Evolutionary conservation across 1,284 basidiomycete genomes (phyloP).

Genomic region (Cutaneotrichosporon cyanovorans): DNA sequence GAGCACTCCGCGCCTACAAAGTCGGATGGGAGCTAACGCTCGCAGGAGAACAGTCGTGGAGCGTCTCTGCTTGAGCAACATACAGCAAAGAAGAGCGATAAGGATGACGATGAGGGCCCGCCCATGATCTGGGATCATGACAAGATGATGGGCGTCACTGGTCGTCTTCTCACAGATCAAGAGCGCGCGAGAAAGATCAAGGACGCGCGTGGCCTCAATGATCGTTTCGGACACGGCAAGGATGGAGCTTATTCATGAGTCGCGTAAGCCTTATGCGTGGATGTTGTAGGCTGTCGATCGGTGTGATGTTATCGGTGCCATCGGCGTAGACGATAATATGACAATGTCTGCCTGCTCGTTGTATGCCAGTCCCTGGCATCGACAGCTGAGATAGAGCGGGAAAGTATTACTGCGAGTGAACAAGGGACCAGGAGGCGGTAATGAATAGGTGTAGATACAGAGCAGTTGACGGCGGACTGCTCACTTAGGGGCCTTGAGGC

Average conservation of each 20-base stretch:
- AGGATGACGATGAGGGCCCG: slow-evolving; percentile 51
- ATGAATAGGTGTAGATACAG: too few species aligned
- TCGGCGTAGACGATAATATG: too few species aligned
- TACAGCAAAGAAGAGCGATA: slow-evolving; percentile 37
- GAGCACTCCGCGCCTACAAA: too few species aligned
- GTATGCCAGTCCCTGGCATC: too few species aligned
- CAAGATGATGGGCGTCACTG: slow-evolving; percentile 75
- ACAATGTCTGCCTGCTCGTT: too few species aligned
- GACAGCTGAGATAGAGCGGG: too few species aligned
- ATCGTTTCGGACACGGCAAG: slow-evolving; percentile 61
- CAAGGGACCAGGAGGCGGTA: too few species aligned
- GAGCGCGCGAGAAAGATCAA: slow-evolving; percentile 66
- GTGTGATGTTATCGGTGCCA: too few species aligned
- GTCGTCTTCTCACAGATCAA: slow-evolving; percentile 73
- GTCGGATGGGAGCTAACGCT: neutral
- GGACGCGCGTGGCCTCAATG: slow-evolving; percentile 68
- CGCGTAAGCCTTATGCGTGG: neutral
- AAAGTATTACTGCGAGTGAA: too few species aligned
- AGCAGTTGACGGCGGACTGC: too few species aligned
- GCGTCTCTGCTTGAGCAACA: slow-evolving; percentile 65
- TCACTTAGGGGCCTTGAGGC: too few species aligned
- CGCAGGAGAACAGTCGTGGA: slow-evolving; percentile 59
- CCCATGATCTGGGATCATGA: slow-evolving; percentile 77
- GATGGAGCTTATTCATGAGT: slow-evolving; percentile 37
- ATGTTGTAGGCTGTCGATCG: too few species aligned